Evolutionary conservation across 2,329 filamentous ascomycete genomes (phyloP).

Genomic region (Magnaporthiopsis rhizophila): DNA sequence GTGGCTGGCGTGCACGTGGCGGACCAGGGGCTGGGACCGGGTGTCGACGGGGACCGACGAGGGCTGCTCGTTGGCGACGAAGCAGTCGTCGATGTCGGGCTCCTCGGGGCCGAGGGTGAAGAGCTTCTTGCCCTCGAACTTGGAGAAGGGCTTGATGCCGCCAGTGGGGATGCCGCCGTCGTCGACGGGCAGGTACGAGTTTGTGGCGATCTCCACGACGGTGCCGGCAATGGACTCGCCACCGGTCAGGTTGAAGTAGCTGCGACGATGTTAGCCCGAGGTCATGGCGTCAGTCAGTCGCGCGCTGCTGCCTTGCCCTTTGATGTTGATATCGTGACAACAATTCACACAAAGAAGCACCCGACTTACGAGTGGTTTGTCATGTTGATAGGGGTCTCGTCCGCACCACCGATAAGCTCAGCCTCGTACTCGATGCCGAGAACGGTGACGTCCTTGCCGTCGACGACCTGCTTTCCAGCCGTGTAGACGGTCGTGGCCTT

Average conservation of each 20-base stretch:
- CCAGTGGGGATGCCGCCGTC: constrained; percentile 65
- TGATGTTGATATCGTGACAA: too few relatives aligned
- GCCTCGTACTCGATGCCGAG: constrained; percentile 87
- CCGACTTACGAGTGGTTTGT: constrained; percentile 80
- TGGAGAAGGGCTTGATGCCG: constrained; percentile 54
- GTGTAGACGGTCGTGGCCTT: constrained; percentile 73
- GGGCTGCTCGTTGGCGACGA: constrained; percentile 63
- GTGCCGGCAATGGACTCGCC: constrained; percentile 46
- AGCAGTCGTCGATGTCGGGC: constrained; percentile 85
- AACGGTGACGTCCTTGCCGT: constrained; percentile 55
- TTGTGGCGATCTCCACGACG: constrained; percentile 57
- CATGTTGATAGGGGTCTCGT: constrained; percentile 88
- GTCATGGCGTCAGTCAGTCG: background rate
- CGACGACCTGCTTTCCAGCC: constrained; percentile 55
- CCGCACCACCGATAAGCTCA: constrained; percentile 65
- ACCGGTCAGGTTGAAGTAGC: constrained; percentile 59
- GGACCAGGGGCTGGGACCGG: constrained; percentile 51
- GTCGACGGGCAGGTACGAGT: constrained; percentile 66
- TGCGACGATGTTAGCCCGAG: constrained; percentile 17
- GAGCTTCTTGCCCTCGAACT: constrained; percentile 53
- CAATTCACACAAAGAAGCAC: too few relatives aligned
- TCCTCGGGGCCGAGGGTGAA: constrained; percentile 66
- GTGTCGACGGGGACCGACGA: constrained; percentile 57
- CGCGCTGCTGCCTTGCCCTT: too few relatives aligned
- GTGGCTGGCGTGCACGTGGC: constrained; percentile 66